Percentiles rank a stretch among this genome's conserved stretches.
Conservation (phyloP, 148 eudicot species). For the Camellia lanceoleosa region DNA sequence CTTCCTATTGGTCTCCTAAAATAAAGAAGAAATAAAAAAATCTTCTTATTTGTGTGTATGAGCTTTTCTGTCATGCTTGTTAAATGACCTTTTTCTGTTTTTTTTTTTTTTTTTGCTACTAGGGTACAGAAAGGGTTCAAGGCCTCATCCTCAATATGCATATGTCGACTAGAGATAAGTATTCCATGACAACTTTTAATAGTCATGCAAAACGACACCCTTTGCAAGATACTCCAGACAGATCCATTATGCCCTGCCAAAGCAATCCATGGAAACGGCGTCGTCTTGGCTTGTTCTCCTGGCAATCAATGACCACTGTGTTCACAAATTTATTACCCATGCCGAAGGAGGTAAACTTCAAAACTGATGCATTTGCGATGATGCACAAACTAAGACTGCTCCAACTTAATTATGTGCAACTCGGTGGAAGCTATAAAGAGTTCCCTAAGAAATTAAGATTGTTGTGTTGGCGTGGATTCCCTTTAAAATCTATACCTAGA, state of each 20-base stretch:
- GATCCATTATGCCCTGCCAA: background rate
- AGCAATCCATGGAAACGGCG: constrained; percentile 1
- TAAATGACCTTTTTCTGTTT: background rate
- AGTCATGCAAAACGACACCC: background rate
- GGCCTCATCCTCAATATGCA: constrained; percentile 5
- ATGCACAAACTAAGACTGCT: constrained; percentile 15
- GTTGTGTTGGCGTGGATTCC: constrained; percentile 6
- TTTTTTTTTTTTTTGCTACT: background rate
- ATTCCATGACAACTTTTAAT: background rate
- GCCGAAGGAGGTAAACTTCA: background rate
- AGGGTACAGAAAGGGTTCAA: background rate
- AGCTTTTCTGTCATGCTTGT: background rate
- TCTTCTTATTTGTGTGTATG: background rate
- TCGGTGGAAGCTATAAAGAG: background rate
- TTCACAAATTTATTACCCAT: background rate
- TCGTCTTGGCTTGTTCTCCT: background rate
- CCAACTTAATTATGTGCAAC: background rate
- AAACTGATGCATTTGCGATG: constrained; percentile 7
- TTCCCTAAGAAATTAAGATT: constrained; percentile 9
- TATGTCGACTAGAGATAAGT: background rate
- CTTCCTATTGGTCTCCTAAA: background rate
- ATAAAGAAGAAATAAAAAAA: background rate
- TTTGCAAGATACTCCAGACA: background rate
- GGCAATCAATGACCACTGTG: background rate
- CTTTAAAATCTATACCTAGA: constrained; percentile 8